These are phyloP conservation scores for Quercus alba DNA, from an alignment of 306 rosid species.

Conservation along the genomic window DNA sequence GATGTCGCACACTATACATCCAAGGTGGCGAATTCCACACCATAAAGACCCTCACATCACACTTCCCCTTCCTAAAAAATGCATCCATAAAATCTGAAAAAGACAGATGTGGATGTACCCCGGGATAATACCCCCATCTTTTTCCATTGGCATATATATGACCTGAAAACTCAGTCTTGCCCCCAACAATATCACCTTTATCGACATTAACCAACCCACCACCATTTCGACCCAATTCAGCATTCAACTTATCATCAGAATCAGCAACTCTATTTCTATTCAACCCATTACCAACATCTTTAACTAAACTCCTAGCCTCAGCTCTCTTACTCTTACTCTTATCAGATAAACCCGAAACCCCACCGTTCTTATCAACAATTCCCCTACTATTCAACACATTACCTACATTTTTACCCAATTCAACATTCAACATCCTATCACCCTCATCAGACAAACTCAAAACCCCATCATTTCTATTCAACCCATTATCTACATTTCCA, in stretches of 20 bases:
- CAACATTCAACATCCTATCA: too few relatives aligned
- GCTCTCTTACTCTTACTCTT: background rate
- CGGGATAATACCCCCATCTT: conserved; percentile 91
- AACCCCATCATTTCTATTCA: background rate
- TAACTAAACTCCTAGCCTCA: background rate
- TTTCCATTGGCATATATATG: conserved; percentile 78
- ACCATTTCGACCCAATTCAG: background rate
- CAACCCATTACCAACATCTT: background rate
- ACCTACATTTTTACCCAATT: too few relatives aligned
- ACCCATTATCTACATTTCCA: background rate
- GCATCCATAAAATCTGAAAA: conserved; percentile 65
- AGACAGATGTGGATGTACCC: conserved; percentile 46
- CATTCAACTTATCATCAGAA: background rate
- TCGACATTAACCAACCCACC: conserved; percentile 8
- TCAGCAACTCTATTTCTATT: background rate
- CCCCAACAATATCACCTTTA: conserved; percentile 12
- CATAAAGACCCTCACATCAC: conserved; percentile 70
- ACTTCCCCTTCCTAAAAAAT: conserved; percentile 62
- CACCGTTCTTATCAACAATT: background rate
- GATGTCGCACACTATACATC: conserved; percentile 77
- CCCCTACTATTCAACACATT: background rate
- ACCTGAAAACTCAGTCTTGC: conserved; percentile 26
- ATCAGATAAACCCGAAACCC: background rate
- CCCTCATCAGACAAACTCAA: too few relatives aligned
- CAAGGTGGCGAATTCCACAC: conserved; percentile 99